These are phyloP conservation scores for Geotrichum europaeum DNA, from an alignment of 1,139 yeast species.

Conservation along the genomic window DNA sequence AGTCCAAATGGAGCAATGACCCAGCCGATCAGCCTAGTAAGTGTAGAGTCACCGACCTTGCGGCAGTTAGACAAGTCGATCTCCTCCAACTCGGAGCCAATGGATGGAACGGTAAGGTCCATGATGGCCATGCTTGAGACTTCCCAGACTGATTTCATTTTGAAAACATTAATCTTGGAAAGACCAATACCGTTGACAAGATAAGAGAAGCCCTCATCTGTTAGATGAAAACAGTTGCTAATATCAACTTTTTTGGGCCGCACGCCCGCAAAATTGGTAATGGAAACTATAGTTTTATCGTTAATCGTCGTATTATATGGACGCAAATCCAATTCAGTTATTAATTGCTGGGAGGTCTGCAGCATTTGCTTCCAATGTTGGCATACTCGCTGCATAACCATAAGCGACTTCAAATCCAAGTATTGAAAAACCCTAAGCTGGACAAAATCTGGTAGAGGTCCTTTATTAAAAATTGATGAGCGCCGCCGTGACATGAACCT, in stretches of 20 bases:
- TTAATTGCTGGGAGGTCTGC: constrained; percentile 50
- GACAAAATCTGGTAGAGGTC: constrained; percentile 55
- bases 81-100: constrained; percentile 53
- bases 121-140: constrained; percentile 73
- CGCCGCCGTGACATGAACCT: constrained; percentile 43
- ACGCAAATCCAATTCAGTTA: constrained; percentile 47
- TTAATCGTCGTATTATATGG: constrained; percentile 56
- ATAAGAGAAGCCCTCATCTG: constrained; percentile 67
- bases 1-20: constrained; percentile 22
- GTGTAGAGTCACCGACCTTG: constrained; percentile 63
- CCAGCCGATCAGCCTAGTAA: constrained; percentile 62
- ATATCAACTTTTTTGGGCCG: constrained; percentile 57
- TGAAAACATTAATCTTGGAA: constrained; percentile 49
- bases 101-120: constrained; percentile 64
- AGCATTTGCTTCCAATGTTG: constrained; percentile 62
- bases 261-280: constrained; percentile 64
- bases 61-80: constrained; percentile 68
- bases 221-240: constrained; percentile 68
- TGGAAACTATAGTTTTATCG: constrained; percentile 52
- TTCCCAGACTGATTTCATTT: constrained; percentile 71
- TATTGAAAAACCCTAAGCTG: constrained; percentile 48
- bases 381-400: constrained; percentile 53
- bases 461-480: constrained; percentile 50
- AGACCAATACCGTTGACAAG: constrained; percentile 65
- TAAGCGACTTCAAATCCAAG: constrained; percentile 49